These are phyloP conservation scores for Tulasnella sp. DNA, from an alignment of 768 basidiomycete species.

Conservation along the genomic window DNA sequence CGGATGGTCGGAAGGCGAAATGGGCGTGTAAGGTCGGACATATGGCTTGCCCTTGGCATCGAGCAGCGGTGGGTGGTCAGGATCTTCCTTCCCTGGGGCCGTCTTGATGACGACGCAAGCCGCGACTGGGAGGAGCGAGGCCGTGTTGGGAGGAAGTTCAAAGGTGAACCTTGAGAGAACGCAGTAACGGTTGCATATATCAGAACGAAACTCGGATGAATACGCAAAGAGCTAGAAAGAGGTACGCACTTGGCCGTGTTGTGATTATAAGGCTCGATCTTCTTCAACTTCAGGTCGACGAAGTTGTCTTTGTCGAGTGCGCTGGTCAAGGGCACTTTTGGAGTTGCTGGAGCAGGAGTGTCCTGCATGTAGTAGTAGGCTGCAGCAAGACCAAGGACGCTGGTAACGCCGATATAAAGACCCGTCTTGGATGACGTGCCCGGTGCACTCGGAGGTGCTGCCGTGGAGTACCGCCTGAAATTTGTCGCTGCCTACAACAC, in stretches of 20 bases:
- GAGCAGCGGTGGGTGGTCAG: slow-evolving; percentile 41
- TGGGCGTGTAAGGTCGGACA: slow-evolving; percentile 89
- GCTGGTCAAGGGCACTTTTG: slow-evolving; percentile 27
- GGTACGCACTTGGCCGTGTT: slow-evolving; percentile 70
- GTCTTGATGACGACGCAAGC: slow-evolving; percentile 76
- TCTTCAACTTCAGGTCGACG: slow-evolving; percentile 76
- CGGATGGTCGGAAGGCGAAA: slow-evolving; percentile 67
- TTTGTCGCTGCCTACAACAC: background rate
- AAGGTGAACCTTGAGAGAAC: slow-evolving; percentile 62
- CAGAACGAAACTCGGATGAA: background rate
- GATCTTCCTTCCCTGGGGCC: slow-evolving; percentile 53
- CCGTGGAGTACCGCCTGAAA: slow-evolving; percentile 22
- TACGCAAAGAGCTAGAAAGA: slow-evolving; percentile 27
- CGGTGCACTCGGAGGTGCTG: background rate
- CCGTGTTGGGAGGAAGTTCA: slow-evolving; percentile 71
- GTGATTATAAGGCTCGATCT: slow-evolving; percentile 76
- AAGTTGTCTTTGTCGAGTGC: slow-evolving; percentile 66
- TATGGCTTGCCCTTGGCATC: slow-evolving; percentile 83
- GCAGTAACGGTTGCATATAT: background rate
- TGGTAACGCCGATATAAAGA: slow-evolving; percentile 25
- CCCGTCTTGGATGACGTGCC: slow-evolving; percentile 19
- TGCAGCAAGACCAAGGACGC: slow-evolving; percentile 22
- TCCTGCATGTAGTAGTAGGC: slow-evolving; percentile 26
- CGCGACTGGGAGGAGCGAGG: slow-evolving; percentile 72
- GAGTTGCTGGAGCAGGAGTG: background rate